Conservation (phyloP, 1,284 basidiomycete species). For the Ustilago bromivora region DNA sequence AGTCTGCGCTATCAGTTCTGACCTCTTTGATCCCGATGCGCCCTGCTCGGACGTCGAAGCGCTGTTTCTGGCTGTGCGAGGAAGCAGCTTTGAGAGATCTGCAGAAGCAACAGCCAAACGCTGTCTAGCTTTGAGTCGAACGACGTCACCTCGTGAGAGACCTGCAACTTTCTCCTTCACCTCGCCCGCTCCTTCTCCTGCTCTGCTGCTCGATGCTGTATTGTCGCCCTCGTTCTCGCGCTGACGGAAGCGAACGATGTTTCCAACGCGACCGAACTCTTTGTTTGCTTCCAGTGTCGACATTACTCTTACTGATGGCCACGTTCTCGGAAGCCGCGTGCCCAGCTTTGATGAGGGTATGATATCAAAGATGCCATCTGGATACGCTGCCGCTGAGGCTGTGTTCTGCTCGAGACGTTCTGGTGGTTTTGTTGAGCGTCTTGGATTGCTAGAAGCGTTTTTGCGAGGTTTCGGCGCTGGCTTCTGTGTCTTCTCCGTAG, state of each 20-base stretch:
- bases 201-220: neutral
- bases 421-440: neutral
- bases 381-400: neutral
- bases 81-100: constrained; percentile 22
- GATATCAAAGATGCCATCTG: constrained; percentile 33
- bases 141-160: constrained; percentile 44
- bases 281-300: constrained; percentile 41
- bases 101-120: constrained; percentile 26
- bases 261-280: constrained; percentile 41
- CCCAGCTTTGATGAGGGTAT: constrained; percentile 17
- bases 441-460: neutral
- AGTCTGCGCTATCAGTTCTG: constrained; percentile 13
- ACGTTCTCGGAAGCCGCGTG: constrained; percentile 33
- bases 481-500: neutral
- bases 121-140: constrained; percentile 38
- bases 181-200: neutral
- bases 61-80: neutral
- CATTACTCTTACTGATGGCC: constrained; percentile 46
- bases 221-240: neutral
- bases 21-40: neutral
- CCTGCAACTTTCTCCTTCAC: constrained; percentile 25
- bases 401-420: neutral
- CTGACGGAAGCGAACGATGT: constrained; percentile 24
- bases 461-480: neutral
- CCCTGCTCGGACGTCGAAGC: neutral